phyloP scores from a whole-genome alignment of 2,329 filamentous ascomycete genomes.

The Zasmidium angulare region DNA sequence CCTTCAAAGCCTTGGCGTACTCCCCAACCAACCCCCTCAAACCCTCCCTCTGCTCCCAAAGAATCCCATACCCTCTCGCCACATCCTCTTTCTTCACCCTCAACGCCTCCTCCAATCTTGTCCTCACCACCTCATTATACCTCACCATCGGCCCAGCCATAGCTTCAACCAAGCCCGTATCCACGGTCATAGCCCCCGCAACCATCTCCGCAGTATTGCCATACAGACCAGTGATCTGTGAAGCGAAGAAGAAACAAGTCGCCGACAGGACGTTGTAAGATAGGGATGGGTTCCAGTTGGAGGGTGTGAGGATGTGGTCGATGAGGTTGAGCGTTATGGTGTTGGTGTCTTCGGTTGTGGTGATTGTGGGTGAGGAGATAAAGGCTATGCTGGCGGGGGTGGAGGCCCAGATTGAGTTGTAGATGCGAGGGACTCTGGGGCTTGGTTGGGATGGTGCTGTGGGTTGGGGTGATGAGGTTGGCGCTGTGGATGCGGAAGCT shows the following conservation, averaged over 20 bases:
- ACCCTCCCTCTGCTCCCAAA: constrained; percentile 12
- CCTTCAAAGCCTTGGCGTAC: constrained; percentile 9
- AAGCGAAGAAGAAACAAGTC: constrained; percentile 21
- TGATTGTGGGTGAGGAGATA: constrained; percentile 11
- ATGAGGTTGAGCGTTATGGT: constrained; percentile 21
- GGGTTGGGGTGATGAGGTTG: neutral
- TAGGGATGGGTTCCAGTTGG: constrained; percentile 18
- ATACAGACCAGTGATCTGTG: constrained; percentile 8
- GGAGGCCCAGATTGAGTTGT: constrained; percentile 12
- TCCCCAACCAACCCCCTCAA: constrained; percentile 13
- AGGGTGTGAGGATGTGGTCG: constrained; percentile 18
- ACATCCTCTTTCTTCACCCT: constrained; percentile 13
- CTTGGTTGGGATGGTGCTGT: neutral
- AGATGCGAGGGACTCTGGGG: constrained; percentile 11
- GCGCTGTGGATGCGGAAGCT: neutral
- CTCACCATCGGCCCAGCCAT: neutral
- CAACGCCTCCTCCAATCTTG: constrained; percentile 4
- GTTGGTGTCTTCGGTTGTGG: constrained; percentile 12
- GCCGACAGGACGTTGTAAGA: constrained; percentile 18
- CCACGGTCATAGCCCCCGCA: constrained; percentile 7
- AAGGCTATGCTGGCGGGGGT: constrained; percentile 14
- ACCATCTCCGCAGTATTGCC: constrained; percentile 9
- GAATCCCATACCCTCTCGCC: constrained; percentile 14
- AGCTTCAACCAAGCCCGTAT: constrained; percentile 1
- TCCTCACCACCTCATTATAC: constrained; percentile 2